Base-by-base conservation (phyloP, 2,329 filamentous ascomycete species). In the Juglanconis oblonga region DNA sequence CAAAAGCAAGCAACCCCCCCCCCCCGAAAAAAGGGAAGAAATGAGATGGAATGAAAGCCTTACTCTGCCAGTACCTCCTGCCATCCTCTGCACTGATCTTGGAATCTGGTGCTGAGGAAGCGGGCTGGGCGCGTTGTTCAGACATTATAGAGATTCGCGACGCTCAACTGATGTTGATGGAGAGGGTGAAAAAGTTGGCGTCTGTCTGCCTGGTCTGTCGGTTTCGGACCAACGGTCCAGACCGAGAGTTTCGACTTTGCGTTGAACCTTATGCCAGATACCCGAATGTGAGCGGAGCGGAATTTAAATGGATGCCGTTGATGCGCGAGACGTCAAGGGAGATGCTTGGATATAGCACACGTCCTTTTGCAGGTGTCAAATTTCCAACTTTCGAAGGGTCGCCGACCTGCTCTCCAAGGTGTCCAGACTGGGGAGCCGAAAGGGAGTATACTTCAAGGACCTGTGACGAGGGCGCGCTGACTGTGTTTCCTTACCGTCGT, bases 41-140 rank as follows among this genome's bases (percentile, higher is more conserved):
- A 29, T 14, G 48, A 29, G 36, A 31, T 35, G 38, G 35, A 35
- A 14, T 9, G 7, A 14, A 40, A 38, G 36, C 10, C 54, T 52
- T 67, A 29, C 69, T 67, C 55, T 80, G 69, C 81, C 81, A 84
- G 70, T 84, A 84, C 31, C 70, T 67, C 14, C 72, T 72, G 13
- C 75, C 73, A 51, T 75, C 73, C 11, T 69, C 69, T 1, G 67
- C 67, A 56, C 68, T 70, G 61, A 77, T 74, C 10, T 68, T 64
- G 10, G 71, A 68, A 56, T 77, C 74, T n/a, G 73, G 62, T n/a
- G 64, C 58, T 5, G 52, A 38, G 31, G 55, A 42, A 31, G 55
- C 57, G 51, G 10, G 32, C 48, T 24, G 52, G 24, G 8, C 32
- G 36, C 44, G 24, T 48, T 48, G 57, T 14, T 36, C 52, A 62